Conservation (phyloP, 768 basidiomycete genomes). For the Lactarius hengduanensis region DNA sequence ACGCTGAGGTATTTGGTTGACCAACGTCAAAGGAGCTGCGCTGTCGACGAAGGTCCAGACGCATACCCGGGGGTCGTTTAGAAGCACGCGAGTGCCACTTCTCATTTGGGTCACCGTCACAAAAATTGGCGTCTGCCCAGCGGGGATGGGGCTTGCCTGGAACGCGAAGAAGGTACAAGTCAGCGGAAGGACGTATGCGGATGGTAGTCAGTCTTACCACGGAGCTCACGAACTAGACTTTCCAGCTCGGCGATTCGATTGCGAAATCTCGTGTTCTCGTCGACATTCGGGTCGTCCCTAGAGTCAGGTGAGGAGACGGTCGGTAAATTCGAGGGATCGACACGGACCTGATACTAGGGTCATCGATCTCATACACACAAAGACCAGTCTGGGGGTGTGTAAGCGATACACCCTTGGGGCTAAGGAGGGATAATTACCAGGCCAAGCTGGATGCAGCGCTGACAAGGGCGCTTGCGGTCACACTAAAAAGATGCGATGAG, state of each 20-base stretch:
- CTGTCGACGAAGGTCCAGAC: slow-evolving; percentile 32
- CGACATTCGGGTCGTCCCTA: slow-evolving; percentile 85
- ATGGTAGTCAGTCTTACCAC: slow-evolving; percentile 48
- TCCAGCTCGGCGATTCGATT: slow-evolving; percentile 92
- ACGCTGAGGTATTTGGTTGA: slow-evolving; percentile 29
- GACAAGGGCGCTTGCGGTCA: slow-evolving; percentile 89
- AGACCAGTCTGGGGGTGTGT: slow-evolving; percentile 67
- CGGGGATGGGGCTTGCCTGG: slow-evolving; percentile 84
- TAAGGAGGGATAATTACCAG: slow-evolving; percentile 48
- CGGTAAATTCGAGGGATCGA: slow-evolving; percentile 9
- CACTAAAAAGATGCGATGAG: slow-evolving; percentile 50
- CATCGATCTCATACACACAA: slow-evolving; percentile 94
- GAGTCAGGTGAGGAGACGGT: not conserved
- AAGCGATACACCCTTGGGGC: slow-evolving; percentile 15
- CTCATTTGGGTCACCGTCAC: slow-evolving; percentile 77
- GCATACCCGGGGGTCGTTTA: slow-evolving; percentile 47
- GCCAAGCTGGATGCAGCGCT: slow-evolving; percentile 86
- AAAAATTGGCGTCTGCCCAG: slow-evolving; percentile 78
- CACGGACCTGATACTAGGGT: slow-evolving; percentile 71
- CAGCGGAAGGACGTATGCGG: slow-evolving; percentile 3
- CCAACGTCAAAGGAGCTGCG: slow-evolving; percentile 32
- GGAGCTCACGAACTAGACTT: slow-evolving; percentile 83
- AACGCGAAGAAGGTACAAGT: not conserved
- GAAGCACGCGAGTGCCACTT: slow-evolving; percentile 85
- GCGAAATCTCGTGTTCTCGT: slow-evolving; percentile 81